phyloP scores from a whole-genome alignment of 1,284 basidiomycete species.

The Sporisorium scitamineum region DNA sequence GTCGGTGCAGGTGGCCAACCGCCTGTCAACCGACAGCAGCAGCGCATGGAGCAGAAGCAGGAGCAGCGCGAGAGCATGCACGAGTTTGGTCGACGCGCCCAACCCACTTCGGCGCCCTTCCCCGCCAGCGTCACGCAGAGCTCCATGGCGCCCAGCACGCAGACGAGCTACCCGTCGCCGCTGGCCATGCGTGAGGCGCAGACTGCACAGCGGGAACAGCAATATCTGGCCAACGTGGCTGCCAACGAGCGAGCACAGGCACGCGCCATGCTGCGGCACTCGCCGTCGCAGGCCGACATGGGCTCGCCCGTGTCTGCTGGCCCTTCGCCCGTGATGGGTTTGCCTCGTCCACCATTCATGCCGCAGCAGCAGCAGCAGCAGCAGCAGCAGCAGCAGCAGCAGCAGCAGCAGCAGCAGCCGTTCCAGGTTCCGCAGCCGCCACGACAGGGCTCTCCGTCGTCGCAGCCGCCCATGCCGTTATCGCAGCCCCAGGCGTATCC shows the following conservation, averaged over 20 bases:
- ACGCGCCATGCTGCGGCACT: slow-evolving; percentile 37
- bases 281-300: slow-evolving; percentile 34
- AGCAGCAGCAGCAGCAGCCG: slow-evolving; percentile 1
- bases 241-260: slow-evolving; percentile 52
- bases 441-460: slow-evolving; percentile 8
- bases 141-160: slow-evolving; percentile 48
- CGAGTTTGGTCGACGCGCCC: slow-evolving; percentile 50
- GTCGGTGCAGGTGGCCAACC: slow-evolving; percentile 22
- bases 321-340: slow-evolving; percentile 17
- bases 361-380: slow-evolving; percentile 13
- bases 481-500: slow-evolving; percentile 44
- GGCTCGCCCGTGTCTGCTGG: slow-evolving; percentile 22
- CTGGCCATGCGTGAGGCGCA: slow-evolving; percentile 65
- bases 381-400: background rate
- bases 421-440: slow-evolving; percentile 9
- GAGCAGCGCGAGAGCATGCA: slow-evolving; percentile 51
- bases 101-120: slow-evolving; percentile 66
- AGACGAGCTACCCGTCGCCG: slow-evolving; percentile 61
- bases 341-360: slow-evolving; percentile 35
- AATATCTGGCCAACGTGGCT: slow-evolving; percentile 57
- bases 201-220: slow-evolving; percentile 59
- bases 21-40: slow-evolving; percentile 43
- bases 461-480: slow-evolving; percentile 17
- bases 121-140: slow-evolving; percentile 53
- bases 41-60: slow-evolving; percentile 35